These are phyloP conservation scores for Ceratobasidium papillatum DNA, from an alignment of 1,284 basidiomycete genomes.

Conservation along the genomic window DNA sequence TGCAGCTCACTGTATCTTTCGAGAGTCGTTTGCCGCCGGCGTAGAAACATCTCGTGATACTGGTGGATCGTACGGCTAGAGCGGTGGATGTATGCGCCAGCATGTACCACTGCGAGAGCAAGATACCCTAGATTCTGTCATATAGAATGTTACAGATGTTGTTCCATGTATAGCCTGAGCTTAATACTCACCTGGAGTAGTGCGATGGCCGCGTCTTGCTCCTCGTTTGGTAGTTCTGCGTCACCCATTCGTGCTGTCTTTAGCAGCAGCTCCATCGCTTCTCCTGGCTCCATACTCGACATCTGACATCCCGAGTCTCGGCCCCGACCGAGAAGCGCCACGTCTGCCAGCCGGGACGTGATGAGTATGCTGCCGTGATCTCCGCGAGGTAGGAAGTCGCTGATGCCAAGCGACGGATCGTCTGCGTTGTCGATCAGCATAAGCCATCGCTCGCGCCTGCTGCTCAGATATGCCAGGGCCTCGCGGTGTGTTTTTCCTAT, in stretches of 20 bases:
- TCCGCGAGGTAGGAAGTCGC: not conserved
- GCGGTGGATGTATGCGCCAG: too few relatives aligned
- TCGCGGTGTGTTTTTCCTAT: conserved; percentile 8
- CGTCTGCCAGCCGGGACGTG: not conserved
- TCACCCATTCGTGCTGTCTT: not conserved
- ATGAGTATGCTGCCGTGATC: conserved; percentile 3
- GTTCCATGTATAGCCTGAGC: not conserved
- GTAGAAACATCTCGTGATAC: not conserved
- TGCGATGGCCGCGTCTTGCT: not conserved
- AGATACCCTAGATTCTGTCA: too few relatives aligned
- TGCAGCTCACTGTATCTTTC: not conserved
- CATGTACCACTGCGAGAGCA: too few relatives aligned
- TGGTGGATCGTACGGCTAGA: too few relatives aligned
- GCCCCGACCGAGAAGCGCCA: not conserved
- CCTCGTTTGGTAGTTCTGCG: not conserved
- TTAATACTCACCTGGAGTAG: not conserved
- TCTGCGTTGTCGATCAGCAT: conserved; percentile 21
- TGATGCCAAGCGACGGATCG: not conserved
- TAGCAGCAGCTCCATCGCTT: conserved; percentile 18
- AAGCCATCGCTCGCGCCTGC: conserved; percentile 6
- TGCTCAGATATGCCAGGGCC: not conserved
- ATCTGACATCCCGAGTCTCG: not conserved
- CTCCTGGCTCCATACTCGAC: conserved; percentile 10
- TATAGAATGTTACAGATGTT: too few relatives aligned
- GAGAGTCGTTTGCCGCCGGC: not conserved